Evolutionary conservation across 192 early-diverging fungal genomes (phyloP).

Genomic region (Mortierella alpina): DNA sequence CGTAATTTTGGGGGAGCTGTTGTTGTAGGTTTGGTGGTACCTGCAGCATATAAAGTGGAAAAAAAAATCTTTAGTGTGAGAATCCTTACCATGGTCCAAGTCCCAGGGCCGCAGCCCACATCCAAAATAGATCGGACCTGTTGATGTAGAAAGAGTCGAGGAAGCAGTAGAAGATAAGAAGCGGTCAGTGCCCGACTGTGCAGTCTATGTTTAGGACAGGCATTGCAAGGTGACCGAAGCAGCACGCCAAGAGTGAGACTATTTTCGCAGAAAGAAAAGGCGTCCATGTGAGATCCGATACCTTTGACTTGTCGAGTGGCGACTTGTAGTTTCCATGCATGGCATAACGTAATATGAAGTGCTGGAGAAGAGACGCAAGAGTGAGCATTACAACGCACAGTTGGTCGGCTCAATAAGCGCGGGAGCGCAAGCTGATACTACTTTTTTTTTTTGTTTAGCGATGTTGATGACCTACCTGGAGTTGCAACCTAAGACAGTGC

Average conservation of each 20-base stretch:
- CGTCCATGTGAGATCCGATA: background rate
- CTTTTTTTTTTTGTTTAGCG: no score
- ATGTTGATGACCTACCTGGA: no score
- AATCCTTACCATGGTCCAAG: constrained; percentile 52
- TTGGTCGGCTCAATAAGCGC: background rate
- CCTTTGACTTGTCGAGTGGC: constrained; percentile 34
- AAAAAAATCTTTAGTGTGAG: no score
- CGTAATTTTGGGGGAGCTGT: background rate
- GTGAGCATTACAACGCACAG: background rate
- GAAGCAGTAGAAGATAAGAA: background rate
- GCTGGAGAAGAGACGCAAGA: background rate
- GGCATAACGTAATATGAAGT: constrained; percentile 37
- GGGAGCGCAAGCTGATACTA: no score
- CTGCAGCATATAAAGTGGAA: background rate
- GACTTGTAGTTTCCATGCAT: constrained; percentile 44
- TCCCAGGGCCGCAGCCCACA: constrained; percentile 54
- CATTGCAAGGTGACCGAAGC: no score
- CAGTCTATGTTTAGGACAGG: no score
- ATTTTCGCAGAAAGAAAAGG: background rate
- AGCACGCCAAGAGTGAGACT: background rate
- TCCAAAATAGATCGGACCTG: constrained; percentile 33
- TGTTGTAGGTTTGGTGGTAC: background rate
- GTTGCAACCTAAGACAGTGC: no score
- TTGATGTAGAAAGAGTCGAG: no score
- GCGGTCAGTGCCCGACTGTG: background rate